phyloP scores from a whole-genome alignment of 2,329 filamentous ascomycete species.

The Colletotrichum brevisporum region DNA sequence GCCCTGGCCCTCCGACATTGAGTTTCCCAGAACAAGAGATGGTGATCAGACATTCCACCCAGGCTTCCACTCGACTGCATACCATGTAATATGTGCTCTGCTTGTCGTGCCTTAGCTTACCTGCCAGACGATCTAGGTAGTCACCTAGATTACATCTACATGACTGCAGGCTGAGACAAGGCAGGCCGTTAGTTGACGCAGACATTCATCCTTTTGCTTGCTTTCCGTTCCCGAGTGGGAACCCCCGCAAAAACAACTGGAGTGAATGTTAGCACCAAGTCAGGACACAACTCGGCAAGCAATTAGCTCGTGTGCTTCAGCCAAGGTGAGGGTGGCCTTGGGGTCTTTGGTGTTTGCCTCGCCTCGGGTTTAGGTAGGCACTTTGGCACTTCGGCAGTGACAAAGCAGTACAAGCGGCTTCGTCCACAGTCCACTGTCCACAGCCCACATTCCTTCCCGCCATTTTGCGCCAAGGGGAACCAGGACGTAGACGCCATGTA shows the following conservation, averaged over 20 bases:
- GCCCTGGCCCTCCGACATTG: neutral
- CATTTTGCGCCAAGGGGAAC: conserved; percentile 32
- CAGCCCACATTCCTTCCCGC: conserved; percentile 29
- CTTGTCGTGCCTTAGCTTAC: neutral
- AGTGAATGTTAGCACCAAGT: conserved; percentile 4
- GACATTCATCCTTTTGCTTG: conserved; percentile 11
- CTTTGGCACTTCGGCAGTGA: conserved; percentile 3
- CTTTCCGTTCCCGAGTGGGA: conserved; percentile 2
- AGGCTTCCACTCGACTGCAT: conserved; percentile 18
- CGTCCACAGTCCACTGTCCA: conserved; percentile 10
- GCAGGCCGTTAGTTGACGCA: neutral
- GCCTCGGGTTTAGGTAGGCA: too few relatives aligned
- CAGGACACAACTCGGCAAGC: conserved; percentile 7
- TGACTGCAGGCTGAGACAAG: neutral
- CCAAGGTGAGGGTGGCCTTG: neutral
- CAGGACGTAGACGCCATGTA: conserved; percentile 6
- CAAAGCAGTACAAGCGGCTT: conserved; percentile 13
- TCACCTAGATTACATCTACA: neutral
- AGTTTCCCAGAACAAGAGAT: conserved; percentile 17
- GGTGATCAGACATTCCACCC: conserved; percentile 30
- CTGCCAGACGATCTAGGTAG: too few relatives aligned
- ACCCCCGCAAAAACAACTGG: too few relatives aligned
- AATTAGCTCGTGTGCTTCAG: conserved; percentile 8
- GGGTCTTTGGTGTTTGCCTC: too few relatives aligned
- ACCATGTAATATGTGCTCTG: neutral